Evolutionary conservation across 2,329 filamentous ascomycete genomes (phyloP).

Genomic region (Didymosphaeria variabile): DNA sequence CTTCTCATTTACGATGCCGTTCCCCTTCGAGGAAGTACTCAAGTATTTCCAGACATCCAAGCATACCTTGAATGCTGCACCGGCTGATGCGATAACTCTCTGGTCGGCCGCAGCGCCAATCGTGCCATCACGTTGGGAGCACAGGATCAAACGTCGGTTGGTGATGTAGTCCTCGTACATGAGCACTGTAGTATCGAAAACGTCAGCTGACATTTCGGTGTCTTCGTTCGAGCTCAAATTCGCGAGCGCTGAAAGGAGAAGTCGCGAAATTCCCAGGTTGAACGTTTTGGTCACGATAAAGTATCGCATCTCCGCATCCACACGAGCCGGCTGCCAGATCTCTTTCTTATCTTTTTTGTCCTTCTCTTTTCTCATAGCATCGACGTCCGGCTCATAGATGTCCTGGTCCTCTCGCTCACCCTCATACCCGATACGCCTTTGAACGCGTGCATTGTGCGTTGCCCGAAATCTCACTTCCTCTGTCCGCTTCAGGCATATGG

Average conservation of each 20-base stretch:
- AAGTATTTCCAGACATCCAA: conserved; percentile 2
- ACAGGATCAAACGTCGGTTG: not conserved
- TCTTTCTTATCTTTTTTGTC: not conserved
- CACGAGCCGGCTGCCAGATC: not conserved
- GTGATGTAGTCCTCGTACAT: conserved; percentile 10
- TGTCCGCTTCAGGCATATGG: not conserved
- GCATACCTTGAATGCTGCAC: conserved; percentile 6
- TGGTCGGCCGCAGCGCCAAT: conserved; percentile 3
- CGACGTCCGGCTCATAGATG: not conserved
- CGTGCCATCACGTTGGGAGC: conserved; percentile 2
- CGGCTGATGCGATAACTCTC: conserved; percentile 3
- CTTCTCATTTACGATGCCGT: not conserved
- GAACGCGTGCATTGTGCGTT: conserved; percentile 2
- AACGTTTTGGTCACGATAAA: conserved; percentile 10
- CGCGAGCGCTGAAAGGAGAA: conserved; percentile 1
- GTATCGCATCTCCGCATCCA: conserved; percentile 10
- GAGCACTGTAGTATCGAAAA: conserved; percentile 2
- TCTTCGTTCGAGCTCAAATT: conserved; percentile 7
- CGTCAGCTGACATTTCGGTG: conserved; percentile 11
- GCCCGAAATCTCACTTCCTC: conserved; percentile 7
- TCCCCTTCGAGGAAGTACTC: not conserved
- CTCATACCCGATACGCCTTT: conserved; percentile 1
- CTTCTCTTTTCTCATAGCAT: not conserved
- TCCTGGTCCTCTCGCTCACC: conserved; percentile 1
- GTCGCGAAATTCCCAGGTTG: conserved; percentile 1